Conservation (phyloP, 495 filamentous ascomycete genomes). For the Tuber melanosporum region DNA sequence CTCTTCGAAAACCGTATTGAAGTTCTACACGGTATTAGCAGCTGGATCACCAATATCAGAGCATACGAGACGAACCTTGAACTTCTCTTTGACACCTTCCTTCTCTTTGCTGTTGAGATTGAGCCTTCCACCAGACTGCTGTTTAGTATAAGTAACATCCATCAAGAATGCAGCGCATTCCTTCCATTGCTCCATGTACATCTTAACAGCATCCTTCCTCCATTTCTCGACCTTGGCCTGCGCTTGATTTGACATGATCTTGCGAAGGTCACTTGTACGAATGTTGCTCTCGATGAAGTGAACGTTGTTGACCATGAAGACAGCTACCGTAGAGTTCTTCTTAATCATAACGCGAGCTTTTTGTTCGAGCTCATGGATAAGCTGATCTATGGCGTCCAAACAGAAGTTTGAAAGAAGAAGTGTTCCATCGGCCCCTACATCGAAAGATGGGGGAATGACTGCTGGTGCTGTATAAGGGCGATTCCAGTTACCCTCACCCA, state of each 20-base stretch:
- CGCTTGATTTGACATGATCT: constrained; percentile 60
- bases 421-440: constrained; percentile 81
- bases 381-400: constrained; percentile 71
- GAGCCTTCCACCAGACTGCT: constrained; percentile 66
- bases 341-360: constrained; percentile 69
- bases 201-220: constrained; percentile 73
- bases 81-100: constrained; percentile 93
- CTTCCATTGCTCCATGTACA: constrained; percentile 83
- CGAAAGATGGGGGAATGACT: constrained; percentile 66
- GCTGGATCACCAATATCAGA: neutral
- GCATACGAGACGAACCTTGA: constrained; percentile 48
- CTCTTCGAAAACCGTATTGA: constrained; percentile 88
- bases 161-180: constrained; percentile 78
- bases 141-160: constrained; percentile 83
- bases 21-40: constrained; percentile 48
- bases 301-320: constrained; percentile 87
- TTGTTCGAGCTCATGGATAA: constrained; percentile 69
- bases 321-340: constrained; percentile 69
- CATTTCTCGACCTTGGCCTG: constrained; percentile 66
- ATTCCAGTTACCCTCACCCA: constrained; percentile 91
- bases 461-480: constrained; percentile 49
- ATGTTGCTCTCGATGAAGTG: constrained; percentile 80
- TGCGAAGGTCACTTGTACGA: constrained; percentile 66
- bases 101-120: constrained; percentile 78
- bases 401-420: constrained; percentile 86